phyloP scores from a whole-genome alignment of 768 basidiomycete genomes.

The Psilocybe cubensis region DNA sequence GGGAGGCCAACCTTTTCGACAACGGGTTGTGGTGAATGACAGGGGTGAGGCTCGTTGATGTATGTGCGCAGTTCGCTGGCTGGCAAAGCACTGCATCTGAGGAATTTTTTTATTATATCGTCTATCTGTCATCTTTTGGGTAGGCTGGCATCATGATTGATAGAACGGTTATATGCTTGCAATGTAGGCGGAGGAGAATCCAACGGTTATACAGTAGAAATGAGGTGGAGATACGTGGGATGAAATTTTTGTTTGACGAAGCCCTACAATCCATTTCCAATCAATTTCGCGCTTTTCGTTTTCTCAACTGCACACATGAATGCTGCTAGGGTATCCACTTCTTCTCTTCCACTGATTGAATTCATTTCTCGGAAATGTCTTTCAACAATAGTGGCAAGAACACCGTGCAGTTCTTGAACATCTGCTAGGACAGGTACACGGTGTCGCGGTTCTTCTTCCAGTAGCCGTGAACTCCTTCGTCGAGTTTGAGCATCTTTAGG shows the following conservation, averaged over 20 bases:
- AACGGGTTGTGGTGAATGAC: too few relatives aligned
- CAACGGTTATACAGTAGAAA: neutral
- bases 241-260: too few relatives aligned
- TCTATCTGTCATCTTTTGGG: too few relatives aligned
- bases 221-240: neutral
- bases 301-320: slow-evolving; percentile 81
- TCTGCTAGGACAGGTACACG: slow-evolving; percentile 75
- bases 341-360: slow-evolving; percentile 58
- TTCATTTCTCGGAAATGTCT: slow-evolving; percentile 69
- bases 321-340: slow-evolving; percentile 80
- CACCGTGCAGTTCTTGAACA: slow-evolving; percentile 63
- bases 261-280: slow-evolving; percentile 11
- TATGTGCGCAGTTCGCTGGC: too few relatives aligned
- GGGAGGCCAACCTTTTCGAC: too few relatives aligned
- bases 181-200: neutral
- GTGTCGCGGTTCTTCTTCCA: slow-evolving; percentile 62
- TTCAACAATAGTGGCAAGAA: slow-evolving; percentile 72
- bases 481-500: slow-evolving; percentile 57
- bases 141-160: too few relatives aligned
- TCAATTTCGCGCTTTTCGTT: slow-evolving; percentile 38
- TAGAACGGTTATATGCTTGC: too few relatives aligned
- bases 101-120: too few relatives aligned
- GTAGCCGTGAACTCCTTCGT: slow-evolving; percentile 70
- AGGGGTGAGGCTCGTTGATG: too few relatives aligned
- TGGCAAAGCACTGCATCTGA: too few relatives aligned